Evolutionary conservation across 768 basidiomycete species (phyloP).

Genomic region (Leccinum obscurum): DNA sequence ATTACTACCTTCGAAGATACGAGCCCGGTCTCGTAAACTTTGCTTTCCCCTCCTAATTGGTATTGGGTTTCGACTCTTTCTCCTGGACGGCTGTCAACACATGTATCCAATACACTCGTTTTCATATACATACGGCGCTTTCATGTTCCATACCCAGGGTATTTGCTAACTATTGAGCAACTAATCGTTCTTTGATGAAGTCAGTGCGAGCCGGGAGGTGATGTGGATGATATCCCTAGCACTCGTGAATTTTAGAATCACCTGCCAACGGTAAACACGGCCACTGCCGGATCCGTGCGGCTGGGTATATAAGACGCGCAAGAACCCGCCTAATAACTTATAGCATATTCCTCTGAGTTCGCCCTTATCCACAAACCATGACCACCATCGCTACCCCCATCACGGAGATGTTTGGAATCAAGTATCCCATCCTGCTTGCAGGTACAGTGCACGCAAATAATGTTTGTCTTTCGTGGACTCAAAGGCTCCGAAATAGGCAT

Average conservation of each 20-base stretch:
- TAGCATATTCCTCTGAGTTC: neutral
- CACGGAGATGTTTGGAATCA: slow-evolving; percentile 84
- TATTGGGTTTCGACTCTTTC: slow-evolving; percentile 7
- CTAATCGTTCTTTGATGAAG: neutral
- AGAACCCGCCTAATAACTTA: neutral
- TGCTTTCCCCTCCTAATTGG: neutral
- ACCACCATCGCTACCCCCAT: slow-evolving; percentile 80
- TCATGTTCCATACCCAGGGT: slow-evolving; percentile 30
- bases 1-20: slow-evolving; percentile 13
- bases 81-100: slow-evolving; percentile 30
- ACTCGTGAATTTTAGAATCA: slow-evolving; percentile 1
- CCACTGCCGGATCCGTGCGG: neutral
- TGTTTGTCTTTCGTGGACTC: slow-evolving; percentile 39
- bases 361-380: slow-evolving; percentile 9
- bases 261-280: neutral
- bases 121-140: slow-evolving; percentile 20
- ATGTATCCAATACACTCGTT: slow-evolving; percentile 35
- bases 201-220: neutral
- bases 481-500: slow-evolving; percentile 42
- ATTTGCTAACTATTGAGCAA: slow-evolving; percentile 19
- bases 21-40: slow-evolving; percentile 17
- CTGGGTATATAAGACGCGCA: neutral
- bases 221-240: neutral
- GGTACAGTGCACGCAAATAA: slow-evolving; percentile 38
- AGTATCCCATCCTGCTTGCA: slow-evolving; percentile 86